Conservation (phyloP, 805 yeast species). For the Lipomyces chichibuensis region DNA sequence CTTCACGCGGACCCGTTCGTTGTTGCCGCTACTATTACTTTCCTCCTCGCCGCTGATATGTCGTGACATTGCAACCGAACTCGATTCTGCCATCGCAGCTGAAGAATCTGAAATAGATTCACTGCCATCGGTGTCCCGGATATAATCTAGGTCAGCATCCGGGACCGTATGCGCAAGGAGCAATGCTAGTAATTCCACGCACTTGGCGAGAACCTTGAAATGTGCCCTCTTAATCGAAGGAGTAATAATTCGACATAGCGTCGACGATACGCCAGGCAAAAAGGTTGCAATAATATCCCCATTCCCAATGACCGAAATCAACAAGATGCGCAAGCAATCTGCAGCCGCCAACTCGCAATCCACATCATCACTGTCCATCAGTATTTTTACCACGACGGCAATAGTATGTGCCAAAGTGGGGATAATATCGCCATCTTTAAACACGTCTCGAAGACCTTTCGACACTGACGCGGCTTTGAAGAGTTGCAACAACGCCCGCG, state of each 20-base stretch:
- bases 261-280: conserved; percentile 44
- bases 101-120: conserved; percentile 7
- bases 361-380: conserved; percentile 40
- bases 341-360: conserved; percentile 41
- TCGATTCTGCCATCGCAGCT: neutral
- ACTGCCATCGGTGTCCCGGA: neutral
- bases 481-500: conserved; percentile 33
- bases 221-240: conserved; percentile 37
- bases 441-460: conserved; percentile 35
- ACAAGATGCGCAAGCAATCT: conserved; percentile 45
- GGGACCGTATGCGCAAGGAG: conserved; percentile 8
- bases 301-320: conserved; percentile 21
- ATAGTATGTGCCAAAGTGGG: conserved; percentile 56
- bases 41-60: conserved; percentile 28
- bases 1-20: neutral
- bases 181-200: conserved; percentile 32
- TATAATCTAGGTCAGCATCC: conserved; percentile 11
- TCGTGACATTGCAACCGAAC: conserved; percentile 25
- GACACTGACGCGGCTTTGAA: conserved; percentile 35
- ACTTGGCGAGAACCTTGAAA: conserved; percentile 32
- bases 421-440: conserved; percentile 45
- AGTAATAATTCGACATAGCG: conserved; percentile 37
- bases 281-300: conserved; percentile 41
- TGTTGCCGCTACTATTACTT: neutral
- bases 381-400: conserved; percentile 49